A percentile compares a stretch with the other conserved stretches of the same genome.
Evolutionary conservation across 2,329 filamentous ascomycete species (phyloP).

Genomic region (Colletotrichum phormii): DNA sequence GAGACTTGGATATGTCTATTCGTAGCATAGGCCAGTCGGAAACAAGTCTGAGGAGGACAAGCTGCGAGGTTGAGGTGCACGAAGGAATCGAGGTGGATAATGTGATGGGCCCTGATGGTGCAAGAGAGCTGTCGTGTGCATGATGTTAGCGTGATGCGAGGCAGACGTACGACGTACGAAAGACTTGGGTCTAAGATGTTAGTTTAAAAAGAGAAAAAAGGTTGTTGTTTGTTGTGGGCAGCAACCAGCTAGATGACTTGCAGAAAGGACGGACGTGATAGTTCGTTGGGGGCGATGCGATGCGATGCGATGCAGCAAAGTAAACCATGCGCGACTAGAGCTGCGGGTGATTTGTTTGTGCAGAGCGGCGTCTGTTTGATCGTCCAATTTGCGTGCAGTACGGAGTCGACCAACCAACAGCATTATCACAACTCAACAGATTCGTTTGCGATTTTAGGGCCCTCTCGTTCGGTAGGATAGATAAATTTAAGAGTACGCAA

Average conservation of each 20-base stretch:
- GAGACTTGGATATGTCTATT: background rate
- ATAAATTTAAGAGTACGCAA: too few relatives aligned
- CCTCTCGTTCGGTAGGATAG: too few relatives aligned
- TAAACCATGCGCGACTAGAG: conserved; percentile 28
- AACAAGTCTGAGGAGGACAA: too few relatives aligned
- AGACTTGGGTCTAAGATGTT: too few relatives aligned
- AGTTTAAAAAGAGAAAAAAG: too few relatives aligned
- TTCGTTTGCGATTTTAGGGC: background rate
- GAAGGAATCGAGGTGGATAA: background rate
- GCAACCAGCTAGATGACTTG: conserved; percentile 7
- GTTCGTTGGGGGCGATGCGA: conserved; percentile 3
- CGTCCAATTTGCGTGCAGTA: background rate
- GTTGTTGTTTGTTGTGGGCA: background rate
- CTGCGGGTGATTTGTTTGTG: conserved; percentile 21
- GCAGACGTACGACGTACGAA: background rate
- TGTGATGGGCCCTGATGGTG: background rate
- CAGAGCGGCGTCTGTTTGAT: conserved; percentile 12
- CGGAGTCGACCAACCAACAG: background rate
- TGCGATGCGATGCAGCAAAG: conserved; percentile 15
- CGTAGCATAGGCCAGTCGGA: background rate
- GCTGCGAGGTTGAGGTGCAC: background rate
- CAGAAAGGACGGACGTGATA: background rate
- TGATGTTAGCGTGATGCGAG: background rate
- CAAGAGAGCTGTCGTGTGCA: background rate
- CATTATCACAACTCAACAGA: background rate